phyloP scores from a whole-genome alignment of 495 filamentous ascomycete species.

The Penicillium malachiteum region DNA sequence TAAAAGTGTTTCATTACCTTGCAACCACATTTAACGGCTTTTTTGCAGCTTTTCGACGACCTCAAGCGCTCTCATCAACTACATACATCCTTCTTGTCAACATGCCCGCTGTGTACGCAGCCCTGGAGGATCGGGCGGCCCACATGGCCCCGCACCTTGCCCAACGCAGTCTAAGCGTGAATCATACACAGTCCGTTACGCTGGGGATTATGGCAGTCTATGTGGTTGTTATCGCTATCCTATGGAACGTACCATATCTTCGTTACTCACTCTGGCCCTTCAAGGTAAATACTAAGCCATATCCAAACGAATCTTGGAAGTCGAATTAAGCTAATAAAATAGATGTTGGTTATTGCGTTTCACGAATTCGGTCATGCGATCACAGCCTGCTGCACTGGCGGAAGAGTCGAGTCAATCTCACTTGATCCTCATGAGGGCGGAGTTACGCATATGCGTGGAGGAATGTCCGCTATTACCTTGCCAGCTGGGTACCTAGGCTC shows the following conservation, averaged over 20 bases:
- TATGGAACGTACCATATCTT: conserved; percentile 79
- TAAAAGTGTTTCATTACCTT: not conserved
- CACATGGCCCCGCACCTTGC: conserved; percentile 31
- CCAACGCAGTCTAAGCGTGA: conserved; percentile 60
- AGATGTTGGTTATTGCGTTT: conserved; percentile 85
- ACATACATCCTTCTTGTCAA: not conserved
- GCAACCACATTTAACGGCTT: no score
- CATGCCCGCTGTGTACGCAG: conserved; percentile 35
- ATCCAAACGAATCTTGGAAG: not conserved
- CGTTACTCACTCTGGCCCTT: conserved; percentile 77
- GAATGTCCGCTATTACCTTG: conserved; percentile 67
- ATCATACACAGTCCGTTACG: conserved; percentile 70
- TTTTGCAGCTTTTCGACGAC: not conserved
- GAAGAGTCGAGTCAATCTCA: conserved; percentile 69
- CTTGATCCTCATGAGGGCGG: conserved; percentile 70
- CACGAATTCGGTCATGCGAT: conserved; percentile 82
- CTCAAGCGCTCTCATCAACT: not conserved
- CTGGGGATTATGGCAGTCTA: conserved; percentile 69
- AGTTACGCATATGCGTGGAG: conserved; percentile 79
- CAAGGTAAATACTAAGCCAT: conserved; percentile 54
- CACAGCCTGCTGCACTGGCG: conserved; percentile 69
- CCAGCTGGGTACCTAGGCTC: conserved; percentile 77
- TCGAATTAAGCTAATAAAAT: conserved; percentile 1
- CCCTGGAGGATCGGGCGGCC: conserved; percentile 22
- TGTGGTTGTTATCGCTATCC: conserved; percentile 68